Evolutionary conservation across 768 basidiomycete species (phyloP), one percentile per base, ranked within the genome.

Genomic region (Lentinula guzmanii): DNA sequence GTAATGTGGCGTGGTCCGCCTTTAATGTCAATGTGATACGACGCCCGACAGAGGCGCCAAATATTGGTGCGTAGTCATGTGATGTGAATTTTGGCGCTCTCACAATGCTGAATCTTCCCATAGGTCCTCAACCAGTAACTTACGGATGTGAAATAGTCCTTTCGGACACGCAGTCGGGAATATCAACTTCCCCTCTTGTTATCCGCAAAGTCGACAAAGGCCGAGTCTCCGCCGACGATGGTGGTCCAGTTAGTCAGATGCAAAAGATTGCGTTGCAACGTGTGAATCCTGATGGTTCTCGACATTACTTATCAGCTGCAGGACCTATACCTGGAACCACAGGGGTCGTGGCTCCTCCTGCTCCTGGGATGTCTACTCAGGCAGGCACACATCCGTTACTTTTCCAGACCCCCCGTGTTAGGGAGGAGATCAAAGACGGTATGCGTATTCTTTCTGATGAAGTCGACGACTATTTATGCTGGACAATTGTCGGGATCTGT

Each of bases 401-500:
- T 41, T 94, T 92, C 74, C 86, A 87, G 70, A 79, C 85, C 8
- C 90, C 92, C 51, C 86, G 90, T 41, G 81, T 91, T n/a, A 82
- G 86, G 42, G 92, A 93, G 62, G 92, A 93, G 69, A 75, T 88
- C 62, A 89, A 89, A 70, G 90, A 92, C 65, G 91, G 90, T 15
- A 79, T 85, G 52, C 84, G 83, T 58, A 75, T 86, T 35, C 84
- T 92, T 59, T 88, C 85, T 24, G 94, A 96, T 67, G 91, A 93
- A 72, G 91, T 97, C 5, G 94, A 97, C 70, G 95, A 97, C 70
- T 95, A 93, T 77, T 76, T 95, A 61, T 93, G 91, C 69, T 97
- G 95, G 95, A 93, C 93, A 11, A 95, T 97, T 66, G 93, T 94
- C 65, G 93, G 95, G 42, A 95, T 96, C 57, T 93, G 95, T 95